These are phyloP conservation scores for Diaporthe australafricana DNA, from an alignment of 2,329 filamentous ascomycete genomes.

Conservation along the genomic window DNA sequence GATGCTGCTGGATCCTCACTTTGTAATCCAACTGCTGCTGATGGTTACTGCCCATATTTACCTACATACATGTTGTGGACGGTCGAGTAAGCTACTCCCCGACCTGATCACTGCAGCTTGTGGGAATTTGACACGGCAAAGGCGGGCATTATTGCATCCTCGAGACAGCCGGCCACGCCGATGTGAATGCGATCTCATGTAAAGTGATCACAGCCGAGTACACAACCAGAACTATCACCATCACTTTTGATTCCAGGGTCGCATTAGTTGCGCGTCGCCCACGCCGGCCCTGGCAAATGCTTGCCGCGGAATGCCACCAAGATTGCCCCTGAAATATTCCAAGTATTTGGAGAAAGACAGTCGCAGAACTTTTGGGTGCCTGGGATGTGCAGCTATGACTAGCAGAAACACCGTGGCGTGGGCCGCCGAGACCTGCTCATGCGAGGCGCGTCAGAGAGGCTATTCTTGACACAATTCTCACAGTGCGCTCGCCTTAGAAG, in stretches of 20 bases:
- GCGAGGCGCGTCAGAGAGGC: not conserved
- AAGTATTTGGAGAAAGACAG: not conserved
- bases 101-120: no score
- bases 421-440: not conserved
- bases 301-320: not conserved
- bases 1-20: not conserved
- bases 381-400: not conserved
- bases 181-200: not conserved
- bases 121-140: not conserved
- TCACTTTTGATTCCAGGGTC: not conserved
- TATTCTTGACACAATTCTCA: not conserved
- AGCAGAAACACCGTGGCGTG: not conserved
- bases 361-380: not conserved
- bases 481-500: not conserved
- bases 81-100: not conserved
- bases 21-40: not conserved
- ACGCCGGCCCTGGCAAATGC: not conserved
- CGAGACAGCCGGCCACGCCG: not conserved
- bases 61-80: not conserved
- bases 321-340: not conserved
- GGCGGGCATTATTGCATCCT: no score
- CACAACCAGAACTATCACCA: not conserved
- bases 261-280: slow-evolving; percentile 3
- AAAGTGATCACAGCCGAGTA: not conserved
- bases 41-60: not conserved